A percentile compares a stretch with the other conserved stretches of the same genome.
Conservation (phyloP, 768 basidiomycete genomes). For the Trametes cingulata region DNA sequence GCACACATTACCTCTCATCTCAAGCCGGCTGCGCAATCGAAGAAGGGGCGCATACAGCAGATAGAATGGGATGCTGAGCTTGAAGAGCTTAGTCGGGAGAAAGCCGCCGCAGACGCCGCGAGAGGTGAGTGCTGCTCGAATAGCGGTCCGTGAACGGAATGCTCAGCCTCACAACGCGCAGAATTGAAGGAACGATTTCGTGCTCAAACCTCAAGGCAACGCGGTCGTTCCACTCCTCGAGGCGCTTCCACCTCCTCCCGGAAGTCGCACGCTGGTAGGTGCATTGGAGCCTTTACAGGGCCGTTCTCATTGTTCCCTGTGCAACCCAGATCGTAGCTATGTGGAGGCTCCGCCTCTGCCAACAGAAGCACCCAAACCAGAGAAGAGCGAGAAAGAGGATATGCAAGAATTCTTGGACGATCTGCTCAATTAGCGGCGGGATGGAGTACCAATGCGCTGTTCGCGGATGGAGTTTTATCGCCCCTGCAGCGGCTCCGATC, state of each 20-base stretch:
- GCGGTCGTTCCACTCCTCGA: conserved; percentile 19
- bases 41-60: conserved; percentile 63
- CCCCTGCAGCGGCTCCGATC: no score
- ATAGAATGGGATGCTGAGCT: conserved; percentile 71
- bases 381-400: conserved; percentile 49
- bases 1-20: conserved; percentile 44
- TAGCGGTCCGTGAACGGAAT: neutral
- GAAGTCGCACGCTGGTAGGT: conserved; percentile 14
- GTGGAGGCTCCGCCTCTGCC: conserved; percentile 60
- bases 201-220: conserved; percentile 28
- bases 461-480: neutral
- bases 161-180: neutral
- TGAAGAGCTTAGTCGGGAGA: conserved; percentile 67
- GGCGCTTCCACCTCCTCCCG: conserved; percentile 4
- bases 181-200: conserved; percentile 36
- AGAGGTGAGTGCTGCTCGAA: conserved; percentile 53
- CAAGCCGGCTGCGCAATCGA: conserved; percentile 30
- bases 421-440: conserved; percentile 43
- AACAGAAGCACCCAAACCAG: conserved; percentile 31
- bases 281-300: no score
- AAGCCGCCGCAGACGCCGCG: conserved; percentile 71
- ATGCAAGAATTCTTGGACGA: conserved; percentile 79
- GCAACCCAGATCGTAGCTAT: conserved; percentile 31
- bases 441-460: neutral
- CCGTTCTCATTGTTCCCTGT: neutral